Conservation (phyloP, 2,329 filamentous ascomycete genomes). For the Canariomyces notabilis region DNA sequence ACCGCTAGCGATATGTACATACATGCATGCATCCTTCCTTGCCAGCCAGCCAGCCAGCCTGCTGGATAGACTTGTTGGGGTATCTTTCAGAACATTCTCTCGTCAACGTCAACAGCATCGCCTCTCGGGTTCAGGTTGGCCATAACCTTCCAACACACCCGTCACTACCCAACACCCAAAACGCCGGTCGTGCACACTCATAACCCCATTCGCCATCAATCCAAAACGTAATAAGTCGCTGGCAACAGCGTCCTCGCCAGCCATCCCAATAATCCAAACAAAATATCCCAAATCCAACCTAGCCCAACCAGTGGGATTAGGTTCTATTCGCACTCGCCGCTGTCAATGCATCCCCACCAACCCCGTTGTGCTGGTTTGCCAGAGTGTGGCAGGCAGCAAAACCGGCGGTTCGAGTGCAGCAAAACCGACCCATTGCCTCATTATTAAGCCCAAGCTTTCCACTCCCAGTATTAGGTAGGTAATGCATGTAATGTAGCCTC, state of each 20-base stretch:
- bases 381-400: too few relatives aligned
- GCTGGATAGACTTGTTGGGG: slow-evolving; percentile 15
- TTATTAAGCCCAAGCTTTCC: not conserved
- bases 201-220: not conserved
- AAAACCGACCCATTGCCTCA: not conserved
- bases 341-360: too few relatives aligned
- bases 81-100: slow-evolving; percentile 10
- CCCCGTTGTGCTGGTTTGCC: too few relatives aligned
- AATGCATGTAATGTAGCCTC: not conserved
- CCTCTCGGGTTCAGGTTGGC: too few relatives aligned
- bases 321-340: not conserved
- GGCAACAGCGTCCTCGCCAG: not conserved
- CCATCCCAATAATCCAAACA: not conserved
- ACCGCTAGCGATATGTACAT: too few relatives aligned
- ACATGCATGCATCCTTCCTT: not conserved
- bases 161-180: not conserved
- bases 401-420: not conserved
- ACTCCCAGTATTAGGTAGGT: too few relatives aligned
- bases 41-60: slow-evolving; percentile 1
- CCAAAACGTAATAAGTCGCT: too few relatives aligned
- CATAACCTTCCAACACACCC: not conserved
- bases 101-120: not conserved
- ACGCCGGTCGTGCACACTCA: not conserved
- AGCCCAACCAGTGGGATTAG: not conserved
- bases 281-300: not conserved